Percentiles rank a stretch among this genome's conserved stretches.
Conservation (phyloP, 1,284 basidiomycete genomes). For the Microbotryum violaceum region DNA sequence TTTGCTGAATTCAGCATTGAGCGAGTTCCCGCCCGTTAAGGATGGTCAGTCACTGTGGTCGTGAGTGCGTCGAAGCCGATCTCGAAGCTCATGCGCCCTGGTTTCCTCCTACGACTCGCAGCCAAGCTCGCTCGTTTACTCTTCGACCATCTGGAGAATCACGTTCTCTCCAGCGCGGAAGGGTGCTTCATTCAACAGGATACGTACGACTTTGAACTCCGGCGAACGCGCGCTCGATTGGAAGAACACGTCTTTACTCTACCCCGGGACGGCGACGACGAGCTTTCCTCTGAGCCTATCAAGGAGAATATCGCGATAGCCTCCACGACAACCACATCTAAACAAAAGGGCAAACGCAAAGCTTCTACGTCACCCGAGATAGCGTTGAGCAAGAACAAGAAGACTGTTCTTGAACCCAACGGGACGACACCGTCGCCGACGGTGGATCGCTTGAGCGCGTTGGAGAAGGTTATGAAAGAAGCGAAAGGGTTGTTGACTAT, state of each 20-base stretch:
- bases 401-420: slow-evolving; percentile 7
- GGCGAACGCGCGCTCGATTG: not conserved
- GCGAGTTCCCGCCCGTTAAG: slow-evolving; percentile 7
- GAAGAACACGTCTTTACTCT: not conserved
- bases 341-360: not conserved
- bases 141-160: slow-evolving; percentile 20
- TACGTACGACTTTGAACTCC: not conserved
- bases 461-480: slow-evolving; percentile 17
- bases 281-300: not conserved
- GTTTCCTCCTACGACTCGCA: not conserved
- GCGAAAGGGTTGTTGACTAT: slow-evolving; percentile 6
- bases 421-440: not conserved
- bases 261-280: not conserved
- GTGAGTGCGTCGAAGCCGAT: no score
- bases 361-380: not conserved
- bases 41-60: slow-evolving; percentile 6
- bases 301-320: not conserved
- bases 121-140: slow-evolving; percentile 18
- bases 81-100: not conserved
- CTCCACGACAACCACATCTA: not conserved
- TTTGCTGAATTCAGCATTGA: slow-evolving; percentile 1
- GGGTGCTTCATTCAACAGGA: not conserved
- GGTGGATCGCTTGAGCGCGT: slow-evolving; percentile 1
- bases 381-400: slow-evolving; percentile 16
- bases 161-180: not conserved